Evolutionary conservation across 805 yeast species (phyloP).

Genomic region (Cyberlindnera xishuangbannaensis): DNA sequence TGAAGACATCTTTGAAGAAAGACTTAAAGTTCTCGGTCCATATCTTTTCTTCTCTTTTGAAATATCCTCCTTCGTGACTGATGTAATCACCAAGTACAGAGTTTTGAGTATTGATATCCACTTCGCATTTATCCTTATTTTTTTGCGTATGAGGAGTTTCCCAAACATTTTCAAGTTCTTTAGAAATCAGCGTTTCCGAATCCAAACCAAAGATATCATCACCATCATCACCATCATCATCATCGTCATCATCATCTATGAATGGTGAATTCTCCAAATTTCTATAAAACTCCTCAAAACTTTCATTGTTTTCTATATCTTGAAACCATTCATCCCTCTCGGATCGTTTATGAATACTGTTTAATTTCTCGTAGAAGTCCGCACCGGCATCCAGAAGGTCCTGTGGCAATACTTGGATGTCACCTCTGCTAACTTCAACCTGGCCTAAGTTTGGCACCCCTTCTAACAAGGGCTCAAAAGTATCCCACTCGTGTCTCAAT

Average conservation of each 20-base stretch:
- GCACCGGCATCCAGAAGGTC: slow-evolving; percentile 17
- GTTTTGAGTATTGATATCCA: too few relatives aligned
- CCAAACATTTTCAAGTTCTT: too few relatives aligned
- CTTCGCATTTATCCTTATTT: too few relatives aligned
- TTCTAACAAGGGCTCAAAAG: slow-evolving; percentile 42
- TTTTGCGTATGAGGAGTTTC: too few relatives aligned
- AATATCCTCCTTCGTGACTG: too few relatives aligned
- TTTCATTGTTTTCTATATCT: slow-evolving; percentile 5
- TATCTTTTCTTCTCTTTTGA: slow-evolving; percentile 15
- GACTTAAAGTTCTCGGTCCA: slow-evolving; percentile 20
- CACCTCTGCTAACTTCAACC: slow-evolving; percentile 25
- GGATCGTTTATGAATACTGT: slow-evolving; percentile 9
- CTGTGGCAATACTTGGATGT: slow-evolving; percentile 22
- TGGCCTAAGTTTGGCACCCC: slow-evolving; percentile 54
- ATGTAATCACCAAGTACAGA: too few relatives aligned
- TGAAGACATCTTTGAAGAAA: slow-evolving; percentile 24
- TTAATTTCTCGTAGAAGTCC: slow-evolving; percentile 22
- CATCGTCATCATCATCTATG: slow-evolving; percentile 7
- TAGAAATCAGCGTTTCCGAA: neutral
- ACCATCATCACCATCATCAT: slow-evolving; percentile 4
- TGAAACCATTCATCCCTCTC: slow-evolving; percentile 5
- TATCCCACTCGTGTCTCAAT: slow-evolving; percentile 34
- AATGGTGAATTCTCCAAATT: slow-evolving; percentile 14
- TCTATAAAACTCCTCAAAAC: slow-evolving; percentile 21
- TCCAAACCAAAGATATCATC: neutral